Evolutionary conservation across 2,329 filamentous ascomycete species (phyloP).

Genomic region (Colletotrichum sojae): DNA sequence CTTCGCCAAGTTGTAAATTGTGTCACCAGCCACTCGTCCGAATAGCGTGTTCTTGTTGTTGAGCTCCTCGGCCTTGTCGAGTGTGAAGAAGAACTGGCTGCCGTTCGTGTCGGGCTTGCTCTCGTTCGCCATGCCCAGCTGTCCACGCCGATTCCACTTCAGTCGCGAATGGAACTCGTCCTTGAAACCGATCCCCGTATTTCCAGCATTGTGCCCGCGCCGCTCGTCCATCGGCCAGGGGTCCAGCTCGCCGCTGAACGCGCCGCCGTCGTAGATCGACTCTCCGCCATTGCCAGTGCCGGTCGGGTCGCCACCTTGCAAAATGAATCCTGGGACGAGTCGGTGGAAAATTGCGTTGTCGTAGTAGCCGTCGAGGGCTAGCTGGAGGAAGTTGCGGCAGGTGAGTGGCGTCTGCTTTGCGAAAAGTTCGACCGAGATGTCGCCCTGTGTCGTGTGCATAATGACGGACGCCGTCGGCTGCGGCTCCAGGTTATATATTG

Average conservation of each 20-base stretch:
- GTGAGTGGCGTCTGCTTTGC: conserved; percentile 93
- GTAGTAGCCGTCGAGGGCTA: conserved; percentile 96
- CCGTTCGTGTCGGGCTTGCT: conserved; percentile 84
- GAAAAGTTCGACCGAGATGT: conserved; percentile 93
- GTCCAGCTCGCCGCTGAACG: conserved; percentile 80
- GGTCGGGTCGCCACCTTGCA: conserved; percentile 95
- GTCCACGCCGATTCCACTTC: conserved; percentile 91
- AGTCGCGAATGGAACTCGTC: conserved; percentile 95
- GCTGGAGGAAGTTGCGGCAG: conserved; percentile 95
- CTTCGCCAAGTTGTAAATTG: conserved; percentile 94
- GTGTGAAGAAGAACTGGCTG: conserved; percentile 97
- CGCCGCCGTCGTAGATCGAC: conserved; percentile 90
- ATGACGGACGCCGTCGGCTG: conserved; percentile 94
- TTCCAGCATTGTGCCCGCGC: conserved; percentile 72
- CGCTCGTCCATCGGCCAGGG: conserved; percentile 78
- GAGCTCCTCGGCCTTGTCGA: conserved; percentile 87
- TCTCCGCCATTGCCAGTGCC: conserved; percentile 93
- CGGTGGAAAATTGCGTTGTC: conserved; percentile 95
- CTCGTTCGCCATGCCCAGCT: conserved; percentile 97
- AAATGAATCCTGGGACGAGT: conserved; percentile 89
- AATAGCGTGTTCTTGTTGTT: conserved; percentile 94
- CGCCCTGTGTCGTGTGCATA: conserved; percentile 90
- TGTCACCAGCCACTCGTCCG: conserved; percentile 91
- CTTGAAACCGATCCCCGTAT: conserved; percentile 72
- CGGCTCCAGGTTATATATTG: conserved; percentile 94